A percentile compares a stretch with the other conserved stretches of the same genome.
Conservation (phyloP, 2,329 filamentous ascomycete species). For the Colletotrichum chlorophyti region DNA sequence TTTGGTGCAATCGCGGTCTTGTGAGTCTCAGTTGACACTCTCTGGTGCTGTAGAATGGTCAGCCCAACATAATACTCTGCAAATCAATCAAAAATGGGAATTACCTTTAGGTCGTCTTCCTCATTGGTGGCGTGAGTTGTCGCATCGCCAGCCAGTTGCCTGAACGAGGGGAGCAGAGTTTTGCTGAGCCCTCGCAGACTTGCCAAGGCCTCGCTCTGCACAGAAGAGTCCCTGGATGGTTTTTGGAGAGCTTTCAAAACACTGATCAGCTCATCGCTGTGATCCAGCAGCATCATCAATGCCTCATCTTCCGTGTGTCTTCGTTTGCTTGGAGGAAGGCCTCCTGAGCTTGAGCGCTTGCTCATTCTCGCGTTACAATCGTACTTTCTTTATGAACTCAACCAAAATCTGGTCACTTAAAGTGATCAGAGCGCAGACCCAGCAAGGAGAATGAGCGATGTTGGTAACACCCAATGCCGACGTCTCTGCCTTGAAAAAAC, state of each 20-base stretch:
- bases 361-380: slow-evolving; percentile 17
- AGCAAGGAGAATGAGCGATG: too few relatives aligned
- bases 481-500: too few relatives aligned
- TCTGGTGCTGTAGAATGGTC: background rate
- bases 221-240: background rate
- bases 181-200: slow-evolving; percentile 30
- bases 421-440: too few relatives aligned
- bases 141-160: slow-evolving; percentile 18
- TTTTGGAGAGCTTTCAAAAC: slow-evolving; percentile 44
- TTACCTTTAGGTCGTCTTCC: background rate
- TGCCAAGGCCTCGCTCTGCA: background rate
- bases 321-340: slow-evolving; percentile 30
- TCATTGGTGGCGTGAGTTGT: background rate
- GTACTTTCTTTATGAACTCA: too few relatives aligned
- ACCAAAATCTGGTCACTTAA: too few relatives aligned
- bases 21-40: background rate
- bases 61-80: background rate
- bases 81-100: too few relatives aligned
- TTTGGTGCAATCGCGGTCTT: background rate
- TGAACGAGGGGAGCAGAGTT: slow-evolving; percentile 37
- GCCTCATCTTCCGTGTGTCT: slow-evolving; percentile 31
- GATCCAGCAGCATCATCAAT: slow-evolving; percentile 38
- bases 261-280: slow-evolving; percentile 46
- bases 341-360: slow-evolving; percentile 20
- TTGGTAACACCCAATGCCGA: too few relatives aligned